Percentiles rank a stretch among this genome's conserved stretches.
phyloP scores from a whole-genome alignment of 495 filamentous ascomycete species.

The Neurospora cerealis region DNA sequence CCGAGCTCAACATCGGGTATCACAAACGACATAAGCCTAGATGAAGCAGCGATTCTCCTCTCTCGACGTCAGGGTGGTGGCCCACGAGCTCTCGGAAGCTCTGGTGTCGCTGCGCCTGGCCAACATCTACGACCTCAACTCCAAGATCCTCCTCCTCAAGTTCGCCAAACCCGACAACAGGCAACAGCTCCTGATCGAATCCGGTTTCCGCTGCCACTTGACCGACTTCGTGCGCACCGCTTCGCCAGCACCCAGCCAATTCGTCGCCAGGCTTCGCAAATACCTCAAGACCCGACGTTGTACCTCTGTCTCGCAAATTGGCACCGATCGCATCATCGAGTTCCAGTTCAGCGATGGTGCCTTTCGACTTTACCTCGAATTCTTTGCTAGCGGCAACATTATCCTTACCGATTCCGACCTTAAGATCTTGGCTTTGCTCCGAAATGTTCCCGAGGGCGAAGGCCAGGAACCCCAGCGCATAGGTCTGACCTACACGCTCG shows the following conservation, averaged over 20 bases:
- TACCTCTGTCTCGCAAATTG: slow-evolving; percentile 72
- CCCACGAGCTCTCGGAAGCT: slow-evolving; percentile 72
- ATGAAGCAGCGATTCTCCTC: slow-evolving; percentile 99
- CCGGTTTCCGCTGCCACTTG: slow-evolving; percentile 91
- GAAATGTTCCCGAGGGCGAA: slow-evolving; percentile 64
- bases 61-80: slow-evolving; percentile 84
- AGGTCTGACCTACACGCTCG: slow-evolving; percentile 68
- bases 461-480: slow-evolving; percentile 67
- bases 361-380: slow-evolving; percentile 84
- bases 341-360: slow-evolving; percentile 84
- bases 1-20: not conserved
- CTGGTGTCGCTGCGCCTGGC: slow-evolving; percentile 70
- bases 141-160: slow-evolving; percentile 91
- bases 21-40: slow-evolving; percentile 5
- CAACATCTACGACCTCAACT: slow-evolving; percentile 93
- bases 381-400: slow-evolving; percentile 88
- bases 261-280: slow-evolving; percentile 78
- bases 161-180: slow-evolving; percentile 75
- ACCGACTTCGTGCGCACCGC: slow-evolving; percentile 82
- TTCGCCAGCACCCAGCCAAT: slow-evolving; percentile 68
- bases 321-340: slow-evolving; percentile 88
- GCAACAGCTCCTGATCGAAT: slow-evolving; percentile 84
- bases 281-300: slow-evolving; percentile 76
- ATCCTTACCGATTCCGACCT: slow-evolving; percentile 77
- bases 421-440: slow-evolving; percentile 66